These are phyloP conservation scores for Neurospora cerealis DNA, from an alignment of 495 filamentous ascomycete species.

Conservation along the genomic window DNA sequence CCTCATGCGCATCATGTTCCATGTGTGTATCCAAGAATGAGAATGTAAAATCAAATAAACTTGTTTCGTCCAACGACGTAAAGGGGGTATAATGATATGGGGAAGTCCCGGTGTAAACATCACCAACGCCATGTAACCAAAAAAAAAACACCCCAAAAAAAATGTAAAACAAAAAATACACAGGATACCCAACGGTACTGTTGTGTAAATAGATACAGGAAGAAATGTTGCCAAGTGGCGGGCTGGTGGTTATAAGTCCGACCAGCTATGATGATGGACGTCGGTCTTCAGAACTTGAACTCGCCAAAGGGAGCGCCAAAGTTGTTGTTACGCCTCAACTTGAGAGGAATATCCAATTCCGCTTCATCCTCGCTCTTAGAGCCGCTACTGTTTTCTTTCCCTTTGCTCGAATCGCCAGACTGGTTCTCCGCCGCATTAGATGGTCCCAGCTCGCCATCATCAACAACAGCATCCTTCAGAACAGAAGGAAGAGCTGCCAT, in stretches of 20 bases:
- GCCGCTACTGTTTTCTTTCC: slow-evolving; percentile 14
- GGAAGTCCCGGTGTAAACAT: background rate
- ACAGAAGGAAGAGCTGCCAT: slow-evolving; percentile 30
- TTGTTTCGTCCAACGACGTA: background rate
- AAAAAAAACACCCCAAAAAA: background rate
- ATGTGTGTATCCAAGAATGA: background rate
- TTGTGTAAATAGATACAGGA: background rate
- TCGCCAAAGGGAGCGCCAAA: slow-evolving; percentile 42
- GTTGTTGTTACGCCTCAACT: slow-evolving; percentile 49
- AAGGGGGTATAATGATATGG: background rate
- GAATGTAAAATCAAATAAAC: background rate
- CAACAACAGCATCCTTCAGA: slow-evolving; percentile 16
- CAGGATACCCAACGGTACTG: background rate
- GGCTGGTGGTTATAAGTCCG: background rate
- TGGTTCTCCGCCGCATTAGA: background rate
- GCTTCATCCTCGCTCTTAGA: slow-evolving; percentile 28
- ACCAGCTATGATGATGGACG: background rate
- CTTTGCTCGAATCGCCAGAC: slow-evolving; percentile 3
- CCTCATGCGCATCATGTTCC: background rate
- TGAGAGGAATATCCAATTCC: slow-evolving; percentile 42
- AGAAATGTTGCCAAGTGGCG: background rate
- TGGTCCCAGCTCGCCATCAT: slow-evolving; percentile 5
- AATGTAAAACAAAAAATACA: background rate
- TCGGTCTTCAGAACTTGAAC: slow-evolving; percentile 4
- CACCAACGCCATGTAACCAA: background rate